These are phyloP conservation scores for Saxophila tyrrhenica DNA, from an alignment of 495 filamentous ascomycete genomes.

Conservation along the genomic window DNA sequence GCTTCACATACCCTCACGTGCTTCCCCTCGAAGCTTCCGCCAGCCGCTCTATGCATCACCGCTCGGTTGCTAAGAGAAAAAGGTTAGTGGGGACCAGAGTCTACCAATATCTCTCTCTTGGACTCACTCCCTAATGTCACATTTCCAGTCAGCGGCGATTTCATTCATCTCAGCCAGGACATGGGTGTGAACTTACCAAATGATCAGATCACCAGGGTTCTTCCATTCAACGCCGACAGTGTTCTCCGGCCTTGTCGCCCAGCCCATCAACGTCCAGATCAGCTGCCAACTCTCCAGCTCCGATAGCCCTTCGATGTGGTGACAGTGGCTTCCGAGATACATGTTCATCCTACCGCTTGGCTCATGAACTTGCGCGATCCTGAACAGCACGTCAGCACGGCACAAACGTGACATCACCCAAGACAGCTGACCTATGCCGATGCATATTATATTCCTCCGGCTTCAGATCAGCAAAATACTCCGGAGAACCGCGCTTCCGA, in stretches of 20 bases:
- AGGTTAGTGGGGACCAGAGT: too few relatives aligned
- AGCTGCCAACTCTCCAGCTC: conserved; percentile 29
- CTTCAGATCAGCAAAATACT: conserved; percentile 40
- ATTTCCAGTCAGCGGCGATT: too few relatives aligned
- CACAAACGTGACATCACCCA: too few relatives aligned
- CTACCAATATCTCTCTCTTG: too few relatives aligned
- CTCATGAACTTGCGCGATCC: conserved; percentile 32
- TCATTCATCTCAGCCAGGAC: background rate
- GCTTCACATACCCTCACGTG: conserved; percentile 23
- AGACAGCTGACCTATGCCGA: conserved; percentile 42
- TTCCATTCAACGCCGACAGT: conserved; percentile 39
- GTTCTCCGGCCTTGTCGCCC: conserved; percentile 41
- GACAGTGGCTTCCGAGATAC: conserved; percentile 43
- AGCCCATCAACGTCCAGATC: conserved; percentile 35
- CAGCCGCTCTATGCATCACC: conserved; percentile 43
- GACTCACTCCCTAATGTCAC: too few relatives aligned
- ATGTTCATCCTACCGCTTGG: conserved; percentile 42
- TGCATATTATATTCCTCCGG: conserved; percentile 34
- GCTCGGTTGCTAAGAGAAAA: too few relatives aligned
- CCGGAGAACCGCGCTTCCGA: conserved; percentile 42
- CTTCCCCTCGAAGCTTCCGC: conserved; percentile 40
- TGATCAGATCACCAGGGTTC: conserved; percentile 38
- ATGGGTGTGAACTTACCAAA: conserved; percentile 32
- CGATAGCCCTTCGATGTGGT: conserved; percentile 43
- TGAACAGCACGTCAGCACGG: too few relatives aligned